These are phyloP conservation scores for Glycine latifolia DNA, from an alignment of 306 rosid species.

Conservation along the genomic window DNA sequence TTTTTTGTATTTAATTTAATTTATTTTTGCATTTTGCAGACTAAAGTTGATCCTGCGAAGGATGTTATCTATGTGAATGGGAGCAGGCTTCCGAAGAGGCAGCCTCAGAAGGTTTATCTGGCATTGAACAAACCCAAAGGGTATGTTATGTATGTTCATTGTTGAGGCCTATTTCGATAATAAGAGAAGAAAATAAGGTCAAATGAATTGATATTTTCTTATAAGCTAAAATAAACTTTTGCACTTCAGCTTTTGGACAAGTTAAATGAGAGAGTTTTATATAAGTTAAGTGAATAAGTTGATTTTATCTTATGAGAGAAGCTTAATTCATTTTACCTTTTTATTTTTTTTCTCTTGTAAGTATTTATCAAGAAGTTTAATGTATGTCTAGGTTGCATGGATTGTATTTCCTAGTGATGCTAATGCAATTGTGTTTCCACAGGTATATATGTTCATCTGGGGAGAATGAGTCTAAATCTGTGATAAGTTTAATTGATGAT, in stretches of 20 bases:
- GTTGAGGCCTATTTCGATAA: background rate
- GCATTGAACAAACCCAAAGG: slow-evolving; percentile 99
- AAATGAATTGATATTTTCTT: background rate
- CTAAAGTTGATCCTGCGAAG: slow-evolving; percentile 85
- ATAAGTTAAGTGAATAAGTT: background rate
- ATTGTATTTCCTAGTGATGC: slow-evolving; percentile 39
- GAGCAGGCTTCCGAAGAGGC: slow-evolving; percentile 89
- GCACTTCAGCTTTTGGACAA: background rate
- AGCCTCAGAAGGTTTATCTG: slow-evolving; percentile 86
- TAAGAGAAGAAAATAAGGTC: background rate
- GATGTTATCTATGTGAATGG: slow-evolving; percentile 91
- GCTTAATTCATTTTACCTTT: background rate
- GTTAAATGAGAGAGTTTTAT: background rate
- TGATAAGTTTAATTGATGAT: slow-evolving; percentile 74
- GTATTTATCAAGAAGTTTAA: background rate
- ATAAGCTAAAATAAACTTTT: background rate
- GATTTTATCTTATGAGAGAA: background rate
- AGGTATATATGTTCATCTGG: slow-evolving; percentile 94
- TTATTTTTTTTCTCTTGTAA: background rate
- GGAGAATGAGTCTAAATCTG: slow-evolving; percentile 80
- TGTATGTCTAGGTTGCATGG: slow-evolving; percentile 12
- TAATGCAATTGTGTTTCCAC: slow-evolving; percentile 39
- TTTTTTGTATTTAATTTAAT: background rate
- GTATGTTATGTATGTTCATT: slow-evolving; percentile 47
- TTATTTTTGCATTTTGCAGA: slow-evolving; percentile 51